Evolutionary conservation across 441 rosid species (phyloP).

Genomic region (Gossypium gossypioides): DNA sequence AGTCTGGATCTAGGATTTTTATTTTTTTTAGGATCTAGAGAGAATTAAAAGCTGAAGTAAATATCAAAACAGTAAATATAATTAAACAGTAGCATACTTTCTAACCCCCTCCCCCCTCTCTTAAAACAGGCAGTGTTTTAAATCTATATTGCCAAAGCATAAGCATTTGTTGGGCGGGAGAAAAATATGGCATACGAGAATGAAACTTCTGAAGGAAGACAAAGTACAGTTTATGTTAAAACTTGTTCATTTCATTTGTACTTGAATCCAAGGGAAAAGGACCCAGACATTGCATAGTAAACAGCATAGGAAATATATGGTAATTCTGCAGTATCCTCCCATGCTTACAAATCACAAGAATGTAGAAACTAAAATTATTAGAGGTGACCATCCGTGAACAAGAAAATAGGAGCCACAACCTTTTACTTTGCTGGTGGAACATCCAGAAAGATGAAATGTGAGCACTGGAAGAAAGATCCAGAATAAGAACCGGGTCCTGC

Average conservation of each 20-base stretch:
- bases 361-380: background rate
- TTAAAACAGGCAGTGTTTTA: background rate
- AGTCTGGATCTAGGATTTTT: background rate
- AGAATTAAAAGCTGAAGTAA: background rate
- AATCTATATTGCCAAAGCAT: constrained; percentile 1
- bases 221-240: background rate
- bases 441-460: constrained; percentile 88
- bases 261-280: background rate
- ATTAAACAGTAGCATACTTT: background rate
- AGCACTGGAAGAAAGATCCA: constrained; percentile 50
- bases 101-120: background rate
- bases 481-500: constrained; percentile 78
- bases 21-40: background rate
- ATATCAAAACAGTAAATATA: background rate
- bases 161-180: background rate
- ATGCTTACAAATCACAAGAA: background rate
- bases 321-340: background rate
- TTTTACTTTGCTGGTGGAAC: constrained; percentile 85
- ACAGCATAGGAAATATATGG: background rate
- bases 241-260: background rate
- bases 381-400: background rate
- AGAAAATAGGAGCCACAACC: constrained; percentile 35
- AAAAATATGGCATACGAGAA: background rate
- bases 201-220: background rate
- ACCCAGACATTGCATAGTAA: background rate